Evolutionary conservation across 805 yeast species (phyloP), one percentile per base, ranked within the genome.

Genomic region (Ascoidea asiatica): DNA sequence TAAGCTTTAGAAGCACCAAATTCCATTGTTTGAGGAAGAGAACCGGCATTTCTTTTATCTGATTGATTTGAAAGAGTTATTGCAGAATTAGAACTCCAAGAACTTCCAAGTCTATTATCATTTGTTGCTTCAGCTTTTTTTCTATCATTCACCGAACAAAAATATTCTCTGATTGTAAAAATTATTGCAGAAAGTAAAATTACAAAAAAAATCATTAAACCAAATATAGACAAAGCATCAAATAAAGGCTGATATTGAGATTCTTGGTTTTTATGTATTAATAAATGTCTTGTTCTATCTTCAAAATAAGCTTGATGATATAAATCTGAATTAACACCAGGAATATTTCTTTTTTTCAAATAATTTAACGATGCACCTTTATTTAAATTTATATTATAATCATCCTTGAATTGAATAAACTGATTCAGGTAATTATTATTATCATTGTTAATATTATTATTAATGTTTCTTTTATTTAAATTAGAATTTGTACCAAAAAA

Each of bases 91-190:
- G 41, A 11, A 17, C 21, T 41, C 49, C 49, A 46, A 23, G 36
- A 39, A 18, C 44, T 21, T 20, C 44, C 49, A 18, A 44, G 18
- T 19, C 29, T 41, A 11, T 42, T 22, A 17, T 46, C 49, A 23
- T 38, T 43, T 19, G 29, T n/a, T 15, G 6, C 11, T 40, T 46
- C 43, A 37, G 45, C 40, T n/a, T 48, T 47, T 39, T 48, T 51
- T 42, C 54, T 48, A 15, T 37, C 43, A 20, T 44, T 49, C 47
- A 52, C 35, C 17, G 56, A 53, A 41, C 47, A 50, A 2, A 43
- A 38, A 38, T 59, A 62, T 48, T 62, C 66, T 44, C 65, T 50
- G 2, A 59, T 29, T 1, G 53, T 53, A 45, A 58, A 60, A 5
- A 50, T 39, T 2, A 52, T 20, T 11, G 47, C 52, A 0, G 61